Conservation (phyloP, 192 early-diverging fungal genomes). For the Backusella westeae region DNA sequence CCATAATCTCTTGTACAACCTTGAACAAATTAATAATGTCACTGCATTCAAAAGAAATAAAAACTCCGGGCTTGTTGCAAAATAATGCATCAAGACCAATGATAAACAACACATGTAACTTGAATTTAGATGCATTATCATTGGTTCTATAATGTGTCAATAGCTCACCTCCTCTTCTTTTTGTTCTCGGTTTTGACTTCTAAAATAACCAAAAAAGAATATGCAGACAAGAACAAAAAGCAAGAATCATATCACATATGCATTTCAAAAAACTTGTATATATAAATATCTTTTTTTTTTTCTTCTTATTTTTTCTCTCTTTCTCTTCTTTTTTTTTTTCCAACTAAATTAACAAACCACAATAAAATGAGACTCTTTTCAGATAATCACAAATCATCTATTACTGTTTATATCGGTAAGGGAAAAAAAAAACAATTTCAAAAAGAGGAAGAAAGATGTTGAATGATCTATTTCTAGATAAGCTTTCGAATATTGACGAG, state of each 20-base stretch:
- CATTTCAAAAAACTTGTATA: not conserved
- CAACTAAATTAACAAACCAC: not conserved
- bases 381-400: slow-evolving; percentile 27
- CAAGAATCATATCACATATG: not conserved
- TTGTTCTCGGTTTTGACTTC: not conserved
- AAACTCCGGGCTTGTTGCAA: not conserved
- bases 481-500: slow-evolving; percentile 36
- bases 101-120: not conserved
- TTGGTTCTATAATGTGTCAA: not conserved
- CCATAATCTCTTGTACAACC: not conserved
- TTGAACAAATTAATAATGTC: not conserved
- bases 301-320: not conserved
- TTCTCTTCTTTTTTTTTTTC: not conserved
- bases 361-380: slow-evolving; percentile 34
- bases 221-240: not conserved
- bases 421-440: not conserved
- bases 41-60: not conserved
- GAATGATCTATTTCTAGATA: slow-evolving; percentile 16
- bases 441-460: not conserved
- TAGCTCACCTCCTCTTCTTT: not conserved
- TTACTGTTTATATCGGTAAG: slow-evolving; percentile 36
- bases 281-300: not conserved
- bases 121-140: not conserved
- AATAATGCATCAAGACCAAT: not conserved
- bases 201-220: slow-evolving; percentile 2